phyloP scores from a whole-genome alignment of 1,284 basidiomycete species.

The Ustilago trichophora region DNA sequence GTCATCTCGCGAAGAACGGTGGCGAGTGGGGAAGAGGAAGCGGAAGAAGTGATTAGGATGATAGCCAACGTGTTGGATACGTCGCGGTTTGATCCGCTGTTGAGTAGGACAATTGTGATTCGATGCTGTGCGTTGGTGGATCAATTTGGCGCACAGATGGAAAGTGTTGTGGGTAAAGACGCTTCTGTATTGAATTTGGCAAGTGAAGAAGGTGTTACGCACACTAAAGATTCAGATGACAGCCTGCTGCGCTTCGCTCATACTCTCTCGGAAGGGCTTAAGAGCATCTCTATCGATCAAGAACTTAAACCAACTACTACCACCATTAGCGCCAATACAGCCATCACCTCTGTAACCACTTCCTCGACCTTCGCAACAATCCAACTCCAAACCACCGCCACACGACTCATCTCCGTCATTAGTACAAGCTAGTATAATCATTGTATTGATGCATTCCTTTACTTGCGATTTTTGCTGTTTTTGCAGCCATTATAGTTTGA shows the following conservation, averaged over 20 bases:
- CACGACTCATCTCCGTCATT: too few relatives aligned
- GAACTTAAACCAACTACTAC: too few relatives aligned
- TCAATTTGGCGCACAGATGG: conserved; percentile 4
- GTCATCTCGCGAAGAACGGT: background rate
- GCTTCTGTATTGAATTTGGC: too few relatives aligned
- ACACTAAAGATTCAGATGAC: conserved; percentile 26
- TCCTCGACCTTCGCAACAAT: too few relatives aligned
- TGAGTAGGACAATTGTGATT: conserved; percentile 80
- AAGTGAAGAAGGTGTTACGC: too few relatives aligned
- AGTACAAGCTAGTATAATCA: too few relatives aligned
- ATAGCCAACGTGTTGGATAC: conserved; percentile 90
- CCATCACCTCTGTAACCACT: too few relatives aligned
- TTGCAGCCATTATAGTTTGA: too few relatives aligned
- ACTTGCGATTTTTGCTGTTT: too few relatives aligned
- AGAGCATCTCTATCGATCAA: conserved; percentile 6
- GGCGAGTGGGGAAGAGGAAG: conserved; percentile 6
- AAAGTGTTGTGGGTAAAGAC: conserved; percentile 4
- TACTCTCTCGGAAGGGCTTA: conserved; percentile 3
- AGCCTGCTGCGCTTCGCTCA: conserved; percentile 19
- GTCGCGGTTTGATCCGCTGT: conserved; percentile 87
- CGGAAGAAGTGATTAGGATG: conserved; percentile 4
- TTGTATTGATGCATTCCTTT: too few relatives aligned
- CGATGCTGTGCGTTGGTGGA: conserved; percentile 70
- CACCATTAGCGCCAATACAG: too few relatives aligned
- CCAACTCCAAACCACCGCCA: too few relatives aligned